phyloP scores from a whole-genome alignment of 2,329 filamentous ascomycete genomes.

The Alternaria ventricosa region DNA sequence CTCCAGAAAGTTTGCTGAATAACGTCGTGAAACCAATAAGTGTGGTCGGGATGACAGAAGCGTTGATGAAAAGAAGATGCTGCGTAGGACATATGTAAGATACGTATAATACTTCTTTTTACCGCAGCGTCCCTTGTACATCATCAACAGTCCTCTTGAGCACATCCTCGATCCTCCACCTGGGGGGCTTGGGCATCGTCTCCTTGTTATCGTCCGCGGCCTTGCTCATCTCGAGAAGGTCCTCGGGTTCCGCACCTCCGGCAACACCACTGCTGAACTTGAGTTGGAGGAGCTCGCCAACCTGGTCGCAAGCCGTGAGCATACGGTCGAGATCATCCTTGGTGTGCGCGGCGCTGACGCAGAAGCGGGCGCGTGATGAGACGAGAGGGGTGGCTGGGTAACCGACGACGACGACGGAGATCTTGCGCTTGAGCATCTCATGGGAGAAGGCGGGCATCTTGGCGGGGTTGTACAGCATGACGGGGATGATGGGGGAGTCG shows the following conservation, averaged over 20 bases:
- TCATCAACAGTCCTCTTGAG: slow-evolving; percentile 76
- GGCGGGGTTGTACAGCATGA: slow-evolving; percentile 96
- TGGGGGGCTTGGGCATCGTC: slow-evolving; percentile 65
- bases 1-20: neutral
- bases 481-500: slow-evolving; percentile 93
- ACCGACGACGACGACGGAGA: slow-evolving; percentile 94
- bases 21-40: neutral
- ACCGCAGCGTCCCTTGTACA: slow-evolving; percentile 74
- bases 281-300: slow-evolving; percentile 88
- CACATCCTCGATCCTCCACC: slow-evolving; percentile 80
- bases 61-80: neutral
- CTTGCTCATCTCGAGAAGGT: slow-evolving; percentile 67
- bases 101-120: slow-evolving; percentile 42
- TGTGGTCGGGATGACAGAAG: neutral
- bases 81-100: neutral
- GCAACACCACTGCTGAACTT: slow-evolving; percentile 98
- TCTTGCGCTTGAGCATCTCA: slow-evolving; percentile 97
- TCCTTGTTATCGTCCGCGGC: slow-evolving; percentile 58
- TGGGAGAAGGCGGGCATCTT: slow-evolving; percentile 99
- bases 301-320: slow-evolving; percentile 86
- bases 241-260: slow-evolving; percentile 80
- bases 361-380: slow-evolving; percentile 93
- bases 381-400: slow-evolving; percentile 97
- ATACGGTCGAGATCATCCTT: slow-evolving; percentile 97
- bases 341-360: slow-evolving; percentile 93